Evolutionary conservation across 1,139 yeast species (phyloP).

Genomic region (Zygosaccharomyces pseudobailii): DNA sequence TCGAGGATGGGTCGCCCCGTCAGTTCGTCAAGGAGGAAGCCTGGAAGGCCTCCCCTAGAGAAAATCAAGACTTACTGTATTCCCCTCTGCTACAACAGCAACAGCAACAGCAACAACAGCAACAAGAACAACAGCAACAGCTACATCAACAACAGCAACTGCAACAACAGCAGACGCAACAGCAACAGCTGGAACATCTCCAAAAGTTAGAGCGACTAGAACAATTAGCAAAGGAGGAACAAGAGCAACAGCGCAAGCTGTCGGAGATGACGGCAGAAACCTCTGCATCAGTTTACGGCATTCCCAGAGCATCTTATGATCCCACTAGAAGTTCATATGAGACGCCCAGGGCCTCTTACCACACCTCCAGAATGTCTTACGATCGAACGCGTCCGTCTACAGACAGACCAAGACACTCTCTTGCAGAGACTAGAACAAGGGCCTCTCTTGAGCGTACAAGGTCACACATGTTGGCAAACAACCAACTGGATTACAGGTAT

Average conservation of each 20-base stretch:
- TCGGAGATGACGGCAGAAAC: neutral
- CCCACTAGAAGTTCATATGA: slow-evolving; percentile 1
- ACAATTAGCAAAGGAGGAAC: slow-evolving; percentile 1
- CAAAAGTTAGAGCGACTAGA: slow-evolving; percentile 1
- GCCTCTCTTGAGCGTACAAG: slow-evolving; percentile 38
- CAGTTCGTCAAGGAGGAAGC: slow-evolving; percentile 13
- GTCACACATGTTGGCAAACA: slow-evolving; percentile 33
- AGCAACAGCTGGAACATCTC: slow-evolving; percentile 1
- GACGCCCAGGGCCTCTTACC: slow-evolving; percentile 1
- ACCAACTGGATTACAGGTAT: slow-evolving; percentile 35
- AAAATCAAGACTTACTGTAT: slow-evolving; percentile 23
- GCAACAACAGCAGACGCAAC: neutral
- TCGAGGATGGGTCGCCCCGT: slow-evolving; percentile 25
- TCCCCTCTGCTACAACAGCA: slow-evolving; percentile 18
- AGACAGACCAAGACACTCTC: slow-evolving; percentile 3
- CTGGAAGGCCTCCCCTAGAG: slow-evolving; percentile 23
- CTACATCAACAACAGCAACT: neutral
- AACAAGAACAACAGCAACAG: neutral
- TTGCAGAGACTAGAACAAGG: slow-evolving; percentile 11
- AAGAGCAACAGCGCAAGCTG: slow-evolving; percentile 1
- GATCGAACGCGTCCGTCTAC: slow-evolving; percentile 1
- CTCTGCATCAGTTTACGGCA: neutral
- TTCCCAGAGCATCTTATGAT: slow-evolving; percentile 1
- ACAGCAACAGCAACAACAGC: slow-evolving; percentile 1
- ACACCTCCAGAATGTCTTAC: neutral